A percentile compares a stretch with the other conserved stretches of the same genome.
These are phyloP conservation scores for Tuber borchii DNA, from an alignment of 495 filamentous ascomycete genomes.

Conservation along the genomic window DNA sequence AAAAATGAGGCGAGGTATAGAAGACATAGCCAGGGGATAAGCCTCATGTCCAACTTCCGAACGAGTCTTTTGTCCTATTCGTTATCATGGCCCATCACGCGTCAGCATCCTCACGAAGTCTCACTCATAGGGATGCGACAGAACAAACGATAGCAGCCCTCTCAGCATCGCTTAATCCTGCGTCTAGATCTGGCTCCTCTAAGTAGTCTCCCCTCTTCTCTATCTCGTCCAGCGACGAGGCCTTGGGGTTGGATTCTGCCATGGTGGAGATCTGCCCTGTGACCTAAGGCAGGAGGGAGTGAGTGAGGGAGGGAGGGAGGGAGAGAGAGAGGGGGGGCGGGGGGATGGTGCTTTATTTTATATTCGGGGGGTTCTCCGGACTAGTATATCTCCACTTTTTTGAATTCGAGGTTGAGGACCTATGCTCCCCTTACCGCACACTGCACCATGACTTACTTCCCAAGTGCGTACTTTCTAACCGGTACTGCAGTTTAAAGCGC, in stretches of 20 bases:
- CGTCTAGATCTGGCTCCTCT: slow-evolving; percentile 55
- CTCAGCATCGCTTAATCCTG: slow-evolving; percentile 60
- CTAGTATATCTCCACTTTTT: background rate
- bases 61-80: slow-evolving; percentile 60
- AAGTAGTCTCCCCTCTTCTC: slow-evolving; percentile 6
- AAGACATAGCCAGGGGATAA: slow-evolving; percentile 68
- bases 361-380: background rate
- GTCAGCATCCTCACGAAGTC: slow-evolving; percentile 4
- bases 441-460: background rate
- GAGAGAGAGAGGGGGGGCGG: background rate
- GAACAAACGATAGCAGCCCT: slow-evolving; percentile 57
- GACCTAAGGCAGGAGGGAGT: background rate
- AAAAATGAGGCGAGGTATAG: slow-evolving; percentile 82
- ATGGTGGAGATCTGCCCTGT: slow-evolving; percentile 1
- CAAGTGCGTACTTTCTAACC: background rate
- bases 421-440: background rate
- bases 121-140: background rate
- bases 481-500: background rate
- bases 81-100: slow-evolving; percentile 6
- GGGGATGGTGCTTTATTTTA: background rate
- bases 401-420: background rate
- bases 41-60: slow-evolving; percentile 60
- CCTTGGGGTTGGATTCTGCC: background rate
- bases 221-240: slow-evolving; percentile 18
- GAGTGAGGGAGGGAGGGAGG: background rate